Conservation (phyloP, 1,284 basidiomycete genomes). For the Pseudozyma pruni region DNA sequence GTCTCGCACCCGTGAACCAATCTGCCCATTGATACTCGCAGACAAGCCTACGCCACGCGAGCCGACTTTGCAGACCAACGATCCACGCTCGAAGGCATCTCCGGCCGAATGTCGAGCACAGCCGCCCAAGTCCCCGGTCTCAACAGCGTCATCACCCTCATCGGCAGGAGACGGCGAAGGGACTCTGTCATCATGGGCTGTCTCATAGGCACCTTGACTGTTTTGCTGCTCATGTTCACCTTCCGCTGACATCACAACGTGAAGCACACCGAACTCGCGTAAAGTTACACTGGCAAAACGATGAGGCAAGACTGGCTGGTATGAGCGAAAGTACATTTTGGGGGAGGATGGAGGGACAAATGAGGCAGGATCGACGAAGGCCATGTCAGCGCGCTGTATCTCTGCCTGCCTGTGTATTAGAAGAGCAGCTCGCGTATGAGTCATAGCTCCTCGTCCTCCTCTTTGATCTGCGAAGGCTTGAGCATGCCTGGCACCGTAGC, state of each 20-base stretch:
- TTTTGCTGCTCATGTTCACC: slow-evolving; percentile 80
- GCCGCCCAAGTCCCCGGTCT: slow-evolving; percentile 89
- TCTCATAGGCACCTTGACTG: slow-evolving; percentile 83
- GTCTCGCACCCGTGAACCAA: neutral
- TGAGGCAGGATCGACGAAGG: neutral
- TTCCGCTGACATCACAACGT: slow-evolving; percentile 19
- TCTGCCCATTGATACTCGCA: slow-evolving; percentile 65
- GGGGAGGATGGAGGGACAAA: neutral
- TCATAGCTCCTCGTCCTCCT: slow-evolving; percentile 63
- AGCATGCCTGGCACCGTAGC: slow-evolving; percentile 98
- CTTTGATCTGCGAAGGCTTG: slow-evolving; percentile 75
- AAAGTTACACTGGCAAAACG: neutral
- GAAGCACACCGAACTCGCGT: neutral
- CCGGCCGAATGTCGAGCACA: slow-evolving; percentile 77
- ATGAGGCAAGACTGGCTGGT: slow-evolving; percentile 12
- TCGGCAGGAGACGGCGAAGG: slow-evolving; percentile 85
- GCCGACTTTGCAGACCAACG: slow-evolving; percentile 90
- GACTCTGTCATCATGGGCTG: slow-evolving; percentile 90
- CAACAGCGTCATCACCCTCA: slow-evolving; percentile 89
- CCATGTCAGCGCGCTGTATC: neutral
- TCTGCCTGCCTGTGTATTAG: slow-evolving; percentile 11
- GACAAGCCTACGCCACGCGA: slow-evolving; percentile 98
- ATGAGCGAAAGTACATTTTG: slow-evolving; percentile 33
- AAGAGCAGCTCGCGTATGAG: slow-evolving; percentile 60
- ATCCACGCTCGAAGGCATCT: slow-evolving; percentile 78